Evolutionary conservation across 169 alveolate species (phyloP).

Genomic region (Plasmodium gaboni): DNA sequence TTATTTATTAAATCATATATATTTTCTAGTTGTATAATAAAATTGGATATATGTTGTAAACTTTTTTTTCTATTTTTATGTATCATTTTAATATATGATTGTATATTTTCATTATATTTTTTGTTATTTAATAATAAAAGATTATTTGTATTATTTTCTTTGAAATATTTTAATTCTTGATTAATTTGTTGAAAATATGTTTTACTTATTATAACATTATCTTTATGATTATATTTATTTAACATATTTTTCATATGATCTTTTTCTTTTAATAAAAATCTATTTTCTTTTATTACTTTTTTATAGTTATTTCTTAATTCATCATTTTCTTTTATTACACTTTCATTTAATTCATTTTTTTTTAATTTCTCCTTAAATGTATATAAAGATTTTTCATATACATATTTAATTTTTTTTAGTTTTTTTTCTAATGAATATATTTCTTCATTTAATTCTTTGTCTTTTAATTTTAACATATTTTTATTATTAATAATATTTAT

Average conservation of each 20-base stretch:
- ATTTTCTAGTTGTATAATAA: conserved; percentile 20
- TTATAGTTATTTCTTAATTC: conserved; percentile 3
- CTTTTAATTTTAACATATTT: conserved; percentile 39
- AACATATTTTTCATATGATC: conserved; percentile 23
- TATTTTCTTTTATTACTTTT: conserved; percentile 1
- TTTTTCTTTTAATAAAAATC: conserved; percentile 31
- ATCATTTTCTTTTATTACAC: conserved; percentile 35
- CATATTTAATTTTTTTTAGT: conserved; percentile 53
- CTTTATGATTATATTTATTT: conserved; percentile 31
- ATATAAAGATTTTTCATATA: conserved; percentile 53
- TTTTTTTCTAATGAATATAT: conserved; percentile 38
- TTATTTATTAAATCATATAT: conserved; percentile 37
- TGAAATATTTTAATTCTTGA: conserved; percentile 6
- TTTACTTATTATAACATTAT: conserved; percentile 51
- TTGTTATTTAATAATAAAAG: not conserved
- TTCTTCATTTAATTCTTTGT: conserved; percentile 57
- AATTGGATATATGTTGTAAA: conserved; percentile 1
- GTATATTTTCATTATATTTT: not conserved
- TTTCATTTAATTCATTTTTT: conserved; percentile 19
- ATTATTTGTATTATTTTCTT: not conserved
- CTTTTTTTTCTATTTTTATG: conserved; percentile 31
- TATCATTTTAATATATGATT: conserved; percentile 10
- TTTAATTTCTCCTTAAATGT: conserved; percentile 25
- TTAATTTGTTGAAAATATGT: conserved; percentile 30
- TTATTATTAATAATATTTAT: conserved; percentile 39